Base-by-base conservation (phyloP, 1,139 yeast species). In the Geotrichum citri-aurantii region DNA sequence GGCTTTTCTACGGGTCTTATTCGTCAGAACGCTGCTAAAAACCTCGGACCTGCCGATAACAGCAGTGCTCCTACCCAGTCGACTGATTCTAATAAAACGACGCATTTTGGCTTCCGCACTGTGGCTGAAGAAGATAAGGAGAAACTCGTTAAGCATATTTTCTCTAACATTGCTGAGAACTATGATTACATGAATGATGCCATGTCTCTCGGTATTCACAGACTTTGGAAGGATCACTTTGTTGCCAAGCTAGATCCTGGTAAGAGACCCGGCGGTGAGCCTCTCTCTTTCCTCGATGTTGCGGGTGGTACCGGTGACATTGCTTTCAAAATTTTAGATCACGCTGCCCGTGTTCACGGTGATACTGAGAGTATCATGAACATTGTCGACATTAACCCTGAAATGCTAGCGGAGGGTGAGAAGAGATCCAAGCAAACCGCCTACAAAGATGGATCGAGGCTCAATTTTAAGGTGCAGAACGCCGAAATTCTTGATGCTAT, bases 291-390 rank as follows among this genome's bases (percentile, higher is more conserved):
- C 69, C 79, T 93, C 63, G 99, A 93, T 74, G 98, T 95, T 58
- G 99, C 99, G 46, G 99, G 99, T 60, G 99, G 99, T 37, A 91
- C 98, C 17, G 99, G 99, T 52, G 99, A 93, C 71, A 92, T 93
- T 74, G 99, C 99, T 1, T 91, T 91, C 75, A 95, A 99, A 6
- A 80, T 95, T 63, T 77, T 93, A 64, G 97, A 92, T 67, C 96
- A 93, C 71, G 98, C 98, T 11, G 85, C 88, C 64, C 75, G 79
- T 54, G 83, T 84, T 64, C 90, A 84, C 71, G 86, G 88, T 57
- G 99, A 93, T 74, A 79, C 76, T 54, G 77, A 79, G 63, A 84
- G 92, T 44, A 82, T 85, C 31, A 95, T 93, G 93, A 90, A 93
- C 21, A 83, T 93, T 58, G 96, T 92, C 4, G 99, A 93, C 74